Base-by-base conservation (phyloP, 2,329 filamentous ascomycete genomes). In the Aspergillus felis region DNA sequence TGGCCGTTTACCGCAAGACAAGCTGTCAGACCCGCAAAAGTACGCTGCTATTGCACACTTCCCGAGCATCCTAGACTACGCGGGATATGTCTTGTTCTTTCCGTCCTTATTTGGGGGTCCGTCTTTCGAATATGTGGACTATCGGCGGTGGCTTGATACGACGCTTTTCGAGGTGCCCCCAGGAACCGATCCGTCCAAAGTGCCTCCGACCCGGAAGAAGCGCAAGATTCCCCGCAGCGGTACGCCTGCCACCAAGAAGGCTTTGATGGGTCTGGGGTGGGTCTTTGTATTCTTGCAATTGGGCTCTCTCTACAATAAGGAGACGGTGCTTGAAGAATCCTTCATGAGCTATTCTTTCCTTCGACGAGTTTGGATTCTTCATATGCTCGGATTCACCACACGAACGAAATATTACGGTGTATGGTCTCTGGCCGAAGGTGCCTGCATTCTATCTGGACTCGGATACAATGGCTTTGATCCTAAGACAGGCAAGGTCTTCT, bases 381-480 rank as follows among this genome's bases (percentile, higher is more conserved):
- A 97, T 72, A 88, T 95, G 83, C 83, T 96, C 52, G 90, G 88
- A 54, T 81, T 97, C 48, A 89, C 90, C 1, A 82, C 89, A 4
- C 87, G 94, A 24, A 85, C 90, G 68, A 99, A 99, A 78, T 99
- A 97, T 78, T 99, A 99, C 68, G 94, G 92, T 38, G 92, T 96
- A 4, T 99, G 94, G 94, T 87, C 86, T 42, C 76, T 99, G 65
- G 92, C 93, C 0, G 94, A 99, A 74, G 94, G 94, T 20, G 87
- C 93, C 20, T 99, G 94, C 70, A 97, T 99, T 61, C 84, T 99
- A 20, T 88, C 91, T 8, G 94, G 94, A 4, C 84, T 99, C 63
- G 94, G 94, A 47, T 99, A 94, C 77, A 96, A 96, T 68, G 93
- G 94, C 32, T 82, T 99, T 20, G 92, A 99, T 69, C 85, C 90